Percentiles rank a stretch among this genome's conserved stretches.
Evolutionary conservation across 2,329 filamentous ascomycete species (phyloP).

Genomic region (Xylogone sp.): DNA sequence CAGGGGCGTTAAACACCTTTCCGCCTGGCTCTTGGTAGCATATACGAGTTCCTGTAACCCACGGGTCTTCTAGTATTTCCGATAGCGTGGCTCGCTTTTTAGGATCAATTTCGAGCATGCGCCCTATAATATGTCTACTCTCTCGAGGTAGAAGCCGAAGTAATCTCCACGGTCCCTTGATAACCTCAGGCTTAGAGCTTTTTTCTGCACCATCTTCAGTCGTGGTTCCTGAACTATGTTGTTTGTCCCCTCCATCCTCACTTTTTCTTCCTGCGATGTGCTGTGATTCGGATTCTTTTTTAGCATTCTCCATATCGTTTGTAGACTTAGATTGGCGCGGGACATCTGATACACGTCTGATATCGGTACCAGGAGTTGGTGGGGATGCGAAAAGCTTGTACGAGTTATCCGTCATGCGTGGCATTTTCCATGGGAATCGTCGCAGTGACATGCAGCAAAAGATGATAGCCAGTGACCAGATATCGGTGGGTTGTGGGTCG

Average conservation of each 20-base stretch:
- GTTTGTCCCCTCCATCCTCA: neutral
- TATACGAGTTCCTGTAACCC: conserved; percentile 81
- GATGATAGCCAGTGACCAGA: conserved; percentile 98
- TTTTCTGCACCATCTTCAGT: conserved; percentile 44
- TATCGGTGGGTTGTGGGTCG: conserved; percentile 88
- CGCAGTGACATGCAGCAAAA: conserved; percentile 98
- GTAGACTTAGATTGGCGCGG: conserved; percentile 21
- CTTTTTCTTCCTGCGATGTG: neutral
- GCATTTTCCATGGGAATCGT: conserved; percentile 95
- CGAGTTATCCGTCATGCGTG: conserved; percentile 85
- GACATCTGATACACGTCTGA: conserved; percentile 17
- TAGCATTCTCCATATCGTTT: conserved; percentile 15
- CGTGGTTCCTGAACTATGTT: neutral
- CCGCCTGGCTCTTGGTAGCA: conserved; percentile 82
- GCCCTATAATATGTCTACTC: conserved; percentile 81
- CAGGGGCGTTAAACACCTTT: conserved; percentile 65
- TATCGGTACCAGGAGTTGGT: conserved; percentile 64
- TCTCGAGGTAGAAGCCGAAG: conserved; percentile 84
- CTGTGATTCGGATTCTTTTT: conserved; percentile 11
- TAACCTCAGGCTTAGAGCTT: conserved; percentile 54
- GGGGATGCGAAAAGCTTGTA: conserved; percentile 89
- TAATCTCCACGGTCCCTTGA: conserved; percentile 89
- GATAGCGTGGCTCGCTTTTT: conserved; percentile 77
- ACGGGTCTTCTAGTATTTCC: conserved; percentile 83
- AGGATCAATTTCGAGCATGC: conserved; percentile 89